Conservation (phyloP, 257 asterid genomes). For the Scutellaria baicalensis region DNA sequence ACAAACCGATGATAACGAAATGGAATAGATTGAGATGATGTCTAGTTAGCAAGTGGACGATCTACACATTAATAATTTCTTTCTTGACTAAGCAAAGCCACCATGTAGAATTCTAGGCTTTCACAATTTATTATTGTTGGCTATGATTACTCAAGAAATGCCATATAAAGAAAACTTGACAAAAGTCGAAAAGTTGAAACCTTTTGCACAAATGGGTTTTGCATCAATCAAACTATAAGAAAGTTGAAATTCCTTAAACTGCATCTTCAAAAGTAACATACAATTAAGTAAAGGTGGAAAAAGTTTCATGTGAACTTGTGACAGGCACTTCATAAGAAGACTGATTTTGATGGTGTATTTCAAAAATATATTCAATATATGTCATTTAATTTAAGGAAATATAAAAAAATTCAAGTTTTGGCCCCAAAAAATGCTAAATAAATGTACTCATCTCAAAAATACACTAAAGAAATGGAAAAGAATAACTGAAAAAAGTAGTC, state of each 20-base stretch:
- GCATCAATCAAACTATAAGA: background rate
- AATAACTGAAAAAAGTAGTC: background rate
- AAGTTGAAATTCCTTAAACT: background rate
- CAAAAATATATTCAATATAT: background rate
- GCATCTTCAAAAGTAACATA: background rate
- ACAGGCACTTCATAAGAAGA: background rate
- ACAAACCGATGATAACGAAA: background rate
- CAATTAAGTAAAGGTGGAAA: background rate
- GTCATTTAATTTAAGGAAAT: too few relatives aligned
- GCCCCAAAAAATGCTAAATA: too few relatives aligned
- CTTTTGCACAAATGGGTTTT: background rate
- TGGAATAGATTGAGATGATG: constrained; percentile 9
- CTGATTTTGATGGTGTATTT: background rate
- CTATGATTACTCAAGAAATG: too few relatives aligned
- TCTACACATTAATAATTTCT: background rate
- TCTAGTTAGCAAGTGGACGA: constrained; percentile 17
- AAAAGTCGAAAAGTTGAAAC: background rate
- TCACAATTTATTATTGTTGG: background rate
- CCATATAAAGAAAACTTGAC: background rate
- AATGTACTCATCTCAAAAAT: too few relatives aligned
- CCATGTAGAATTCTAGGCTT: background rate
- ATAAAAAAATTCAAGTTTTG: too few relatives aligned
- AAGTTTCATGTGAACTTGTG: background rate
- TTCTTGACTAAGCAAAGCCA: constrained; percentile 15
- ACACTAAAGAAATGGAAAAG: background rate